Evolutionary conservation across 192 early-diverging fungal species (phyloP), one percentile per base, ranked within the genome.

Genomic region (Phycomyces nitens): DNA sequence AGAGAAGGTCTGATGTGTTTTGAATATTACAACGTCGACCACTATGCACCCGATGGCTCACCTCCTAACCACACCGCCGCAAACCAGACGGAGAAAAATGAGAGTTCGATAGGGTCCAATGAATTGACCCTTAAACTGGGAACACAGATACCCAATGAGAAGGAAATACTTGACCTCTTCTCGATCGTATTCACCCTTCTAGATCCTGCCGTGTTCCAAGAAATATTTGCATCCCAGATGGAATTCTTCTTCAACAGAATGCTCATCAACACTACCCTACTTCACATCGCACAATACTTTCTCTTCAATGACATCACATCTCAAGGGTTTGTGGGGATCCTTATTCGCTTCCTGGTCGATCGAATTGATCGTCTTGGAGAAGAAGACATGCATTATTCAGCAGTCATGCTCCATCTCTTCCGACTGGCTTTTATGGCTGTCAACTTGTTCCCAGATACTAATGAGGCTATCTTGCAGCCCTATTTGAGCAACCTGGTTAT

Each of bases 351-450:
- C 64, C 62, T 96, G 12, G 85, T 94, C 7, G 89, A 92, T 66
- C 79, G 87, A 11, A 74, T 96, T 40, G 89, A 91, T 41, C 78
- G 82, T 42, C 70, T 95, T 7, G 91, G 92, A n/a, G 85, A 82
- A 10, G 71, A 79, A 22, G 86, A 91, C 58, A 63, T 80, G 5
- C 75, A 81, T 14, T 80, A 82, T 58, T 84, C 92, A 6, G 77
- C 76, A 0, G 83, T 90, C 5, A 90, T 96, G 84, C 80, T 99
- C 63, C 81, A 92, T 29, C 77, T 97, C 18, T 99, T 97, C 82
- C 96, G 96, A 66, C 69, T 96, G 18, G 86, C 94, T 0, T 98
- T 99, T 68, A 86, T 94, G 87, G 91, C 98, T 34, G 86, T 98
- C 26, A 92, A 89, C 22, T 67, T 90, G 18, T 96, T 94, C 65